phyloP scores from a whole-genome alignment of 2,329 filamentous ascomycete species.

The Fulvia fulva region DNA sequence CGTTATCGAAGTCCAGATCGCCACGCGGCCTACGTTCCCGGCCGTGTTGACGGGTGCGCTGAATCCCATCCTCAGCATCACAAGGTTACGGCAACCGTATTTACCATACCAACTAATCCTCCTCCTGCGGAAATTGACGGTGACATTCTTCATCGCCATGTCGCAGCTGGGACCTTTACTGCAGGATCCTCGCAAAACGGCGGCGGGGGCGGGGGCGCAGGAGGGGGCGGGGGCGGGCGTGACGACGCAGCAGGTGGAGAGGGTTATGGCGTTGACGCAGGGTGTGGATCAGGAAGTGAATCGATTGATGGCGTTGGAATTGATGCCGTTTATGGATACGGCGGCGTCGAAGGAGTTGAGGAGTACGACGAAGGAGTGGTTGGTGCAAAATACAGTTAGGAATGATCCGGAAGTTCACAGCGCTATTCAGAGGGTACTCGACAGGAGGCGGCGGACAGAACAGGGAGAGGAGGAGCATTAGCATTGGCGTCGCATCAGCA shows the following conservation, averaged over 20 bases:
- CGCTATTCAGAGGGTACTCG: slow-evolving; percentile 66
- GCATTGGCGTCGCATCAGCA: too few species aligned
- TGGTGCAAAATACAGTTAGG: slow-evolving; percentile 80
- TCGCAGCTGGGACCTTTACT: slow-evolving; percentile 73
- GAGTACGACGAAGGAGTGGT: slow-evolving; percentile 74
- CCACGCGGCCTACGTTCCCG: slow-evolving; percentile 51
- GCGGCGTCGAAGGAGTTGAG: slow-evolving; percentile 61
- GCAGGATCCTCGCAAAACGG: slow-evolving; percentile 30
- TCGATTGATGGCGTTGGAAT: slow-evolving; percentile 70
- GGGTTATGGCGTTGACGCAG: slow-evolving; percentile 58
- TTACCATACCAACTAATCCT: slow-evolving; percentile 81
- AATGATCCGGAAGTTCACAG: slow-evolving; percentile 77
- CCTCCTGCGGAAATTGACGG: slow-evolving; percentile 68
- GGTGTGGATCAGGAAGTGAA: slow-evolving; percentile 65
- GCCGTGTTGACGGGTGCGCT: slow-evolving; percentile 43
- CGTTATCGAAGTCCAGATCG: slow-evolving; percentile 54
- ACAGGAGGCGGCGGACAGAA: slow-evolving; percentile 35
- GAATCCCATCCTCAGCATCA: slow-evolving; percentile 45
- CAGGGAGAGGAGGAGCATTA: neutral
- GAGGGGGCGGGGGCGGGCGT: slow-evolving; percentile 32
- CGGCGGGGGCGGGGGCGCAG: slow-evolving; percentile 8
- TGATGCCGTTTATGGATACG: slow-evolving; percentile 73
- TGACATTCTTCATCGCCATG: slow-evolving; percentile 80
- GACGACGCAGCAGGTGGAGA: slow-evolving; percentile 61
- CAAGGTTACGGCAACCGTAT: slow-evolving; percentile 54